Evolutionary conservation across 1,284 basidiomycete species (phyloP).

Genomic region (Trametes polyzona): DNA sequence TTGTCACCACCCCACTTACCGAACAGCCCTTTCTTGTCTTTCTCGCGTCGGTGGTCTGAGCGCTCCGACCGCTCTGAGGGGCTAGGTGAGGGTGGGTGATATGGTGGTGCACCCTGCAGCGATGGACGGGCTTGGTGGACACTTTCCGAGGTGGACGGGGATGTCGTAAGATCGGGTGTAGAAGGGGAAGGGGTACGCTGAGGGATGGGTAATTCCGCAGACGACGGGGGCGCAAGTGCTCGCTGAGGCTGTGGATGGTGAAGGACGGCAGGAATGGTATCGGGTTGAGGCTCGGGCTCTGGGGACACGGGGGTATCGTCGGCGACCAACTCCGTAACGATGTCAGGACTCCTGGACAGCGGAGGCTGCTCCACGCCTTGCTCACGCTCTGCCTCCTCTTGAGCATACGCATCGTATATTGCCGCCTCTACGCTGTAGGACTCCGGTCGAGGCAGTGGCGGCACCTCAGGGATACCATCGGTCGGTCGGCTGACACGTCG

Average conservation of each 20-base stretch:
- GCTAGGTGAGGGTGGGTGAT: constrained; percentile 35
- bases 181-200: constrained; percentile 52
- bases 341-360: constrained; percentile 17
- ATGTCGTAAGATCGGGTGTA: constrained; percentile 30
- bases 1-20: constrained; percentile 73
- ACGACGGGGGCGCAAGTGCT: constrained; percentile 36
- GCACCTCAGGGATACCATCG: constrained; percentile 30
- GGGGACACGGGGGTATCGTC: constrained; percentile 4
- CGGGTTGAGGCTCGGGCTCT: constrained; percentile 23
- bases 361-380: constrained; percentile 12
- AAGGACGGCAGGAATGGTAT: constrained; percentile 42
- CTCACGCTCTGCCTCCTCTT: constrained; percentile 33
- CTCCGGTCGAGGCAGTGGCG: constrained; percentile 52
- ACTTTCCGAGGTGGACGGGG: constrained; percentile 38
- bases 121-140: constrained; percentile 33
- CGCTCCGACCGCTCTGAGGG: constrained; percentile 25
- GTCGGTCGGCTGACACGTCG: constrained; percentile 26
- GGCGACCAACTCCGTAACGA: constrained; percentile 15
- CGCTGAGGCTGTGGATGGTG: constrained; percentile 60
- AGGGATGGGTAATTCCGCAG: constrained; percentile 41
- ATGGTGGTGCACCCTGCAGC: constrained; percentile 31
- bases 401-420: constrained; percentile 81
- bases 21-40: constrained; percentile 80
- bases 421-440: constrained; percentile 78
- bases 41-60: constrained; percentile 45